These are phyloP conservation scores for Cymbopogon citratus DNA, from an alignment of 176 grass and related monocot species.

Conservation along the genomic window DNA sequence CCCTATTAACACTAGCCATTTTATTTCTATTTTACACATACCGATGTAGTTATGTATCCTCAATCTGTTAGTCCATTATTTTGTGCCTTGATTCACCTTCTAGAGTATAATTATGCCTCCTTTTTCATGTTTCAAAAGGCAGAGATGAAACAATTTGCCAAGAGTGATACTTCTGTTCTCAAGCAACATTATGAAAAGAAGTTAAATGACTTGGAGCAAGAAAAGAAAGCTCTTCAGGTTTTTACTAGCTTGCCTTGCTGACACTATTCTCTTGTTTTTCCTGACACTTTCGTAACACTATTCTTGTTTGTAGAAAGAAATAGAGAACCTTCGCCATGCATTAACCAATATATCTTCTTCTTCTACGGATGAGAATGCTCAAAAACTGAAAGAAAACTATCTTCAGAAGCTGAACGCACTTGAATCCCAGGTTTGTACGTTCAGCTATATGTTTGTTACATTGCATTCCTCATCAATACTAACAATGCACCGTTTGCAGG, in stretches of 20 bases:
- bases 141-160: slow-evolving; percentile 95
- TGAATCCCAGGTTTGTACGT: slow-evolving; percentile 76
- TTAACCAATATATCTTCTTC: too few relatives aligned
- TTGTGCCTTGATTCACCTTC: neutral
- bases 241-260: too few relatives aligned
- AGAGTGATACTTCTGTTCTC: slow-evolving; percentile 64
- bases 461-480: neutral
- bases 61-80: neutral
- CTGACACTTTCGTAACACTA: too few relatives aligned
- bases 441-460: neutral
- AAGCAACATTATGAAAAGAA: slow-evolving; percentile 77
- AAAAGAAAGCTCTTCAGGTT: too few relatives aligned
- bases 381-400: slow-evolving; percentile 68
- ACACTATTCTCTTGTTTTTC: too few relatives aligned
- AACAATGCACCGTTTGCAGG: slow-evolving; percentile 32
- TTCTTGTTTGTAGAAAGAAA: too few relatives aligned
- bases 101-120: slow-evolving; percentile 25
- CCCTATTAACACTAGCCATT: neutral
- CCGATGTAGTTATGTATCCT: neutral
- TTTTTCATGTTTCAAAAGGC: slow-evolving; percentile 49
- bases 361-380: neutral
- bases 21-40: neutral
- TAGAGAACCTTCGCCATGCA: too few relatives aligned
- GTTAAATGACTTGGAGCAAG: too few relatives aligned
- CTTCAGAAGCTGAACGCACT: slow-evolving; percentile 68